These are phyloP conservation scores for Naganishia vishniacii DNA, from an alignment of 768 basidiomycete genomes.

Conservation along the genomic window DNA sequence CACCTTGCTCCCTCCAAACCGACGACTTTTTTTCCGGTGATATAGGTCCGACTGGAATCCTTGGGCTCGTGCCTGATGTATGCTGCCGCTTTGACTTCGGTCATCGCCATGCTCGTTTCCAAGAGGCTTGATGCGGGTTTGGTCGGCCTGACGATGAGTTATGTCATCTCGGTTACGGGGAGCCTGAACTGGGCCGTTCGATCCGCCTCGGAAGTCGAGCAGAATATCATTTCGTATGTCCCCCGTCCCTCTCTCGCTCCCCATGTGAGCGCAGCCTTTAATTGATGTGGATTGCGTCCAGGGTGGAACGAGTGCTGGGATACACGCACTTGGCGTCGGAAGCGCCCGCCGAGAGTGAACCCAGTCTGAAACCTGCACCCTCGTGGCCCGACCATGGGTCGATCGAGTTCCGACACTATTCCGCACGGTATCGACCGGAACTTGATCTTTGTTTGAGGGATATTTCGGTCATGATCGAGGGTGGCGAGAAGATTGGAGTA, in stretches of 20 bases:
- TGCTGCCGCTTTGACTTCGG: conserved; percentile 61
- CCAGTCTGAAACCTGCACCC: conserved; percentile 41
- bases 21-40: no score
- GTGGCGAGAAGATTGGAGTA: conserved; percentile 45
- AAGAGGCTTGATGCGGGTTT: conserved; percentile 74
- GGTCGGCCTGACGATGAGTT: conserved; percentile 78
- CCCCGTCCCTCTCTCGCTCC: not conserved
- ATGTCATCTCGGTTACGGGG: conserved; percentile 77
- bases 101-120: conserved; percentile 65
- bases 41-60: conserved; percentile 64
- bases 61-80: conserved; percentile 76
- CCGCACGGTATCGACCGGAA: conserved; percentile 47
- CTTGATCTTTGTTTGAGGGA: conserved; percentile 44
- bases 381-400: conserved; percentile 36
- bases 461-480: conserved; percentile 45
- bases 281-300: conserved; percentile 29
- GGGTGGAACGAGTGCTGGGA: conserved; percentile 47
- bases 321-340: conserved; percentile 43
- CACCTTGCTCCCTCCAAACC: not conserved
- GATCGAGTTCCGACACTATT: conserved; percentile 46
- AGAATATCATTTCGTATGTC: conserved; percentile 32
- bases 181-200: conserved; percentile 52
- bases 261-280: not conserved
- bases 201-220: conserved; percentile 48
- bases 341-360: conserved; percentile 40